Base-by-base conservation (phyloP, 306 rosid species). In the Corylus avellana region DNA sequence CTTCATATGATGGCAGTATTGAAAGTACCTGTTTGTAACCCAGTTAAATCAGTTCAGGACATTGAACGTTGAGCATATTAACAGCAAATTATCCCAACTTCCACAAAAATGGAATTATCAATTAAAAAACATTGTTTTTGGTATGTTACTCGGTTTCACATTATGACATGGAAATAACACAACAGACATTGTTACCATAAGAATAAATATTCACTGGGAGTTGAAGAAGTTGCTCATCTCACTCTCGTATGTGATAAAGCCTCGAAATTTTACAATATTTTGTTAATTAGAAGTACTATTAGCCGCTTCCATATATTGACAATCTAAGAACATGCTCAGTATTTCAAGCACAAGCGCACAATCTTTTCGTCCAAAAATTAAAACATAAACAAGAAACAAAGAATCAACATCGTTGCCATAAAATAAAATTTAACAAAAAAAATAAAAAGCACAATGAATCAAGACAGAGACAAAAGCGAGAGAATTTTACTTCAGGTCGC, bases 401-500 rank as follows among this genome's bases (percentile, higher is more conserved):
- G 27, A 54, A 54, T 54, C 37, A 20, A 22, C 64, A 22, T 14
- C 64, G n/a, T 11, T 20, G 64, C 10, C 20, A 59, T 2, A 32
- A 32, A 32, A 32, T 29, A 1, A 29, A 29, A 29, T 29, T 29
- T 29, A 29, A 29, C 1, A 1, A 29, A 29, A 32, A 32, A 32
- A 1, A 32, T 1, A 32, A 32, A 39, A 17, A 70, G 51, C 5
- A 17, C 12, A 18, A 22, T 53, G 16, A 20, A 42, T 42, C 32
- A 68, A 50, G 9, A 42, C 47, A 56, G 62, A 18, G 12, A 7
- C 25, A 42, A 39, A 3, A 72, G 53, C 27, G 32, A 22, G 44
- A 78, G 44, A 14, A 12, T 10, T 8, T 20, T 80, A 92, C 98
- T 84, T 95, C 99, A 10, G 99, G 99, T 37, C 99, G 85, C 84